Base-by-base conservation (phyloP, 495 filamentous ascomycete genomes). In the Pseudoneurospora amorphoporcata region DNA sequence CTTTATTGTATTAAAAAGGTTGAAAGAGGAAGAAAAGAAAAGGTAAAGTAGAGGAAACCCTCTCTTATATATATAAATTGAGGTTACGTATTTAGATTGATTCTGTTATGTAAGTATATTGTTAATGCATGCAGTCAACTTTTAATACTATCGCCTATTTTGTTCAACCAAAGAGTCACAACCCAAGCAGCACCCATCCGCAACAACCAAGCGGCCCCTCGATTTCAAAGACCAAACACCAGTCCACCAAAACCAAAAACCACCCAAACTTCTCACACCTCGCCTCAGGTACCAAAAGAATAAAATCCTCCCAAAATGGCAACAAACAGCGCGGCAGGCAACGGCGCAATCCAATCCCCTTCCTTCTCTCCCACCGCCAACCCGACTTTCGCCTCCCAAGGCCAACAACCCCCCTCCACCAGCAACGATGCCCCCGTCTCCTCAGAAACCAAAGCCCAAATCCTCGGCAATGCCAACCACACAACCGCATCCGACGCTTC, bases 241-340 rank as follows among this genome's bases (percentile, higher is more conserved):
- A 8, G 8, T 12, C 9, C 32, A 41, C 38, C 42, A 71, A 39
- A n/a, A 5, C 45, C 9, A 23, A 6, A 47, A 45, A n/a, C 41
- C n/a, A 35, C n/a, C 16, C 68, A 73, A 32, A 14, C 70, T 16
- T 38, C 29, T 16, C 65, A 38, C 14, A 29, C 47, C 68, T 17
- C 9, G 23, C 40, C 23, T 2, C 10, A 23, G 23, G 23, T 23
- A 23, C 9, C 16, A 70, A 9, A 23, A n/a, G 12, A 29, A 3
- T 16, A 23, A 42, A 71, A 69, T 37, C 47, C 68, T 17, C 53
- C 16, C 37, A 47, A 65, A 40, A 81, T 81, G 80, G 80, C 80
- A 39, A 76, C 76, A 16, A 80, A 81, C 76, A 77, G 77, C 32
- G 69, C 68, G 53, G 75, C 77, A 47, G 78, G 78, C 53, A 65